Evolutionary conservation across 176 grass and related monocot genomes (phyloP).

Genomic region (Elaeis guineensis): DNA sequence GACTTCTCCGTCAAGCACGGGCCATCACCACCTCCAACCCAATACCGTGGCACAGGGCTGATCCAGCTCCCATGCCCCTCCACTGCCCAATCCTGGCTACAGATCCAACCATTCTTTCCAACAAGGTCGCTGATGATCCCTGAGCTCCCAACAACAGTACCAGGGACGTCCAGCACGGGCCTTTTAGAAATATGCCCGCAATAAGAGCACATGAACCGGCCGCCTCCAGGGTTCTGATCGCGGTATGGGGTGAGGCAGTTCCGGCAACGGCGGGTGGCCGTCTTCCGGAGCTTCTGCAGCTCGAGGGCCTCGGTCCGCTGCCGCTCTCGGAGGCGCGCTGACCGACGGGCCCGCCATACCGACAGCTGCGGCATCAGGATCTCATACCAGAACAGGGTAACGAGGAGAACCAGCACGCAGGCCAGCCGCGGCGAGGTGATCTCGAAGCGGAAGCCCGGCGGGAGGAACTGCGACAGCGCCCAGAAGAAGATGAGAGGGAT

Average conservation of each 20-base stretch:
- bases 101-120: conserved; percentile 52
- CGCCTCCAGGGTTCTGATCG: conserved; percentile 88
- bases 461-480: conserved; percentile 77
- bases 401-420: conserved; percentile 76
- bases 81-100: conserved; percentile 52
- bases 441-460: conserved; percentile 71
- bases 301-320: conserved; percentile 58
- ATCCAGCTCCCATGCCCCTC: conserved; percentile 27
- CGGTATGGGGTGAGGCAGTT: conserved; percentile 83
- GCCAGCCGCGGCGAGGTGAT: conserved; percentile 87
- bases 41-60: conserved; percentile 21
- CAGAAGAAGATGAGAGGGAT: conserved; percentile 78
- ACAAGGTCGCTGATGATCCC: conserved; percentile 3
- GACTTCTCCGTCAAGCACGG: conserved; percentile 33
- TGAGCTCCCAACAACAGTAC: conserved; percentile 15
- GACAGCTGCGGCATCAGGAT: conserved; percentile 73
- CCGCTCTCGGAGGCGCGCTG: conserved; percentile 67
- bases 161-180: conserved; percentile 58
- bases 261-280: conserved; percentile 71
- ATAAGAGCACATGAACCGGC: conserved; percentile 90
- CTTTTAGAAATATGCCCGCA: conserved; percentile 91
- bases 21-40: conserved; percentile 22
- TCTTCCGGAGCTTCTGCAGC: conserved; percentile 84
- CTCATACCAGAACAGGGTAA: conserved; percentile 98
- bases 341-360: conserved; percentile 65